phyloP scores from a whole-genome alignment of 1,284 basidiomycete genomes.

The Cutaneotrichosporon cavernicola region DNA sequence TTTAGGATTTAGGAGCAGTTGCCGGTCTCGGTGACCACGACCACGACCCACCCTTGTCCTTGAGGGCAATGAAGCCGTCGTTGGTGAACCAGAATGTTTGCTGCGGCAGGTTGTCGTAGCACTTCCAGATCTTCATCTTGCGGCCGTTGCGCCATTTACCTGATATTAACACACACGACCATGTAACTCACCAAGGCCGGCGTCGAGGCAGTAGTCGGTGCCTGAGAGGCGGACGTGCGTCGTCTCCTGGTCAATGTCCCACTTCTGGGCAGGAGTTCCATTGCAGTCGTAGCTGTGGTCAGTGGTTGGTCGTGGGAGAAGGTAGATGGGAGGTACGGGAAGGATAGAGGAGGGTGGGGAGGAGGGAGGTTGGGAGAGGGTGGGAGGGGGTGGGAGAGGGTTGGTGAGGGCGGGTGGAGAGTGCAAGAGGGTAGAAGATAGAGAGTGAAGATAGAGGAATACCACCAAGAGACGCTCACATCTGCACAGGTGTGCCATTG shows the following conservation, averaged over 20 bases:
- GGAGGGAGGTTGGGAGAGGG: too few relatives aligned
- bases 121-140: slow-evolving; percentile 24
- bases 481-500: slow-evolving; percentile 28
- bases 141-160: slow-evolving; percentile 17
- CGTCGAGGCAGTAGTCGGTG: slow-evolving; percentile 40
- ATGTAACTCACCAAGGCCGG: slow-evolving; percentile 21
- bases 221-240: slow-evolving; percentile 31
- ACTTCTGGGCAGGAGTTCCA: slow-evolving; percentile 35
- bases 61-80: slow-evolving; percentile 15
- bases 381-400: too few relatives aligned
- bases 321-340: too few relatives aligned
- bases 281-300: slow-evolving; percentile 34
- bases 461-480: slow-evolving; percentile 7
- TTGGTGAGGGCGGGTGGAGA: too few relatives aligned
- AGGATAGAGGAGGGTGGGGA: too few relatives aligned
- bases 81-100: slow-evolving; percentile 18
- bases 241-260: slow-evolving; percentile 25
- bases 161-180: neutral
- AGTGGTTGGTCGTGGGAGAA: neutral
- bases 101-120: slow-evolving; percentile 23
- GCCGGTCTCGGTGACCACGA: too few relatives aligned
- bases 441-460: too few relatives aligned
- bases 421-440: too few relatives aligned
- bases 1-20: too few relatives aligned
- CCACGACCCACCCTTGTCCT: neutral